phyloP scores from a whole-genome alignment of 164 flowering plant species.

The Magnolia officinalis region DNA sequence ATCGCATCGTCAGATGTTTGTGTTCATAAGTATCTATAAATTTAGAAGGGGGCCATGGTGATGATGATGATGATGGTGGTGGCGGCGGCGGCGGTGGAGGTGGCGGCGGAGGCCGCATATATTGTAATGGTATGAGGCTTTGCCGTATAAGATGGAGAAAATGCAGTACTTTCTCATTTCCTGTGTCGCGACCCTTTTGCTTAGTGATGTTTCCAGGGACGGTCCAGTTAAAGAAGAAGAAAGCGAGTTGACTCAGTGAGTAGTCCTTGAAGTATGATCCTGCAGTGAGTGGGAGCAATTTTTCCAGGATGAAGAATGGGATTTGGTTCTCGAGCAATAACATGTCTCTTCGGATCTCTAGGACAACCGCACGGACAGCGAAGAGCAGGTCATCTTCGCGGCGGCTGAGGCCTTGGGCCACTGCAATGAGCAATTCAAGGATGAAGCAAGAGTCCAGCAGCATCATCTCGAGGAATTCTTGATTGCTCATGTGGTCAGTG shows the following conservation, averaged over 20 bases:
- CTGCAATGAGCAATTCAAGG: slow-evolving; percentile 46
- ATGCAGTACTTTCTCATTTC: not conserved
- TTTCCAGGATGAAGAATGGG: slow-evolving; percentile 54
- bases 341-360: slow-evolving; percentile 59
- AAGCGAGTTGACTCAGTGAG: not conserved
- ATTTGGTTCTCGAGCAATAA: slow-evolving; percentile 74
- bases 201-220: not conserved
- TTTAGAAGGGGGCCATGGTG: too few relatives aligned
- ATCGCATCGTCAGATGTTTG: not conserved
- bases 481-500: slow-evolving; percentile 25
- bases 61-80: too few relatives aligned
- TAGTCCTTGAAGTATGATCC: not conserved
- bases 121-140: not conserved
- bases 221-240: not conserved
- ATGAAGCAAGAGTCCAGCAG: slow-evolving; percentile 63
- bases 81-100: not conserved
- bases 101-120: not conserved
- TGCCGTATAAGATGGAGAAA: not conserved
- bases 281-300: slow-evolving; percentile 24
- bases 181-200: too few relatives aligned
- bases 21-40: too few relatives aligned
- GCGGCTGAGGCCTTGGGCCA: slow-evolving; percentile 44
- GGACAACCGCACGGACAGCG: slow-evolving; percentile 57
- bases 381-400: slow-evolving; percentile 54
- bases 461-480: slow-evolving; percentile 66